Percentiles rank a stretch among this genome's conserved stretches.
Evolutionary conservation across 176 grass and related monocot genomes (phyloP).

Genomic region (Carex littledalei): DNA sequence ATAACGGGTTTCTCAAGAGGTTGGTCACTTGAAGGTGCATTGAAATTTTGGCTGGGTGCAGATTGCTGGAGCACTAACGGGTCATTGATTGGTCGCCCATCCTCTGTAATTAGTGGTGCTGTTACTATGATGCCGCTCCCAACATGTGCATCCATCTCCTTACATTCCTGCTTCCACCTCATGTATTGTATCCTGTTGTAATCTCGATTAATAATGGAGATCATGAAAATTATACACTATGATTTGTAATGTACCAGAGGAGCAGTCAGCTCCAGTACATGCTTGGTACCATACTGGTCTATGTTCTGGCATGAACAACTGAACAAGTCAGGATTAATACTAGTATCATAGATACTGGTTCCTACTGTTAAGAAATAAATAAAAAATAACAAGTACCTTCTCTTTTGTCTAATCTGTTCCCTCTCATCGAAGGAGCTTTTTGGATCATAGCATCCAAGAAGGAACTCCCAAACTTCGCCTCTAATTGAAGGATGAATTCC

Average conservation of each 20-base stretch:
- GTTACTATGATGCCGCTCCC: constrained; percentile 90
- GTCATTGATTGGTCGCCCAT: constrained; percentile 78
- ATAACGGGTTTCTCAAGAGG: constrained; percentile 74
- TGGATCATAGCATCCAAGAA: constrained; percentile 96
- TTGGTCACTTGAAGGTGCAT: constrained; percentile 12
- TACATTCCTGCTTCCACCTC: constrained; percentile 90
- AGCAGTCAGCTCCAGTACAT: background rate
- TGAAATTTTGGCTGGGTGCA: constrained; percentile 20
- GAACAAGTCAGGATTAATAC: background rate
- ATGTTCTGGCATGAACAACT: background rate
- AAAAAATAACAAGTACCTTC: constrained; percentile 57
- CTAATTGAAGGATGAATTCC: constrained; percentile 97
- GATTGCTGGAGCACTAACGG: constrained; percentile 91
- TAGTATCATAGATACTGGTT: background rate
- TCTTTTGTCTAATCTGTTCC: constrained; percentile 83
- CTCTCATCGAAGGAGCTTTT: constrained; percentile 85
- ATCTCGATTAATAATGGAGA: background rate
- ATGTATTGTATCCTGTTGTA: constrained; percentile 66
- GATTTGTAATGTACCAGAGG: constrained; percentile 10
- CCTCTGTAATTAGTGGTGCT: constrained; percentile 84
- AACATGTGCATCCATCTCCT: constrained; percentile 86
- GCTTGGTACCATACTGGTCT: background rate
- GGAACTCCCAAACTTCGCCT: constrained; percentile 94
- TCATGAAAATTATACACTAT: background rate
- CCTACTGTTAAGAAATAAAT: background rate